Conservation (phyloP, 352 stramenopile species). For the Plasmopara muralis region DNA sequence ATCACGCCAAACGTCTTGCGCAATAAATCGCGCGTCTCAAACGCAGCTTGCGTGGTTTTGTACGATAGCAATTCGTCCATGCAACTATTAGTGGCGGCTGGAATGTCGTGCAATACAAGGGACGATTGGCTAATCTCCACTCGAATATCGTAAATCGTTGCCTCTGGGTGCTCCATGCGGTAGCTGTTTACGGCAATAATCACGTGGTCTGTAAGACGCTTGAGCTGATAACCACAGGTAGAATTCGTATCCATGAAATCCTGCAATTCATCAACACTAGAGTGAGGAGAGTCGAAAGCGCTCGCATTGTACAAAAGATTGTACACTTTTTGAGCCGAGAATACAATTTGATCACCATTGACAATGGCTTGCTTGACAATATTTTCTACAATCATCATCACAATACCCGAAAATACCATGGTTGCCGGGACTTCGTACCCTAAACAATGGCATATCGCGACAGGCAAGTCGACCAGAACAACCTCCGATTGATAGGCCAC, state of each 20-base stretch:
- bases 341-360: constrained; percentile 19
- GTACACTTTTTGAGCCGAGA: constrained; percentile 12
- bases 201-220: constrained; percentile 18
- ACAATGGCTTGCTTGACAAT: constrained; percentile 17
- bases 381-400: constrained; percentile 18
- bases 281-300: constrained; percentile 4
- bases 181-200: constrained; percentile 8
- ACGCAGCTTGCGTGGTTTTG: constrained; percentile 17
- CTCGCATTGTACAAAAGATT: constrained; percentile 8
- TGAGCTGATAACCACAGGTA: constrained; percentile 17
- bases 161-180: constrained; percentile 7
- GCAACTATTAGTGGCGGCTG: constrained; percentile 18
- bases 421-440: constrained; percentile 11
- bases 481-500: constrained; percentile 19
- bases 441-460: constrained; percentile 18
- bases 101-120: constrained; percentile 14
- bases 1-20: constrained; percentile 21
- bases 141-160: constrained; percentile 11
- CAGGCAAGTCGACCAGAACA: constrained; percentile 17
- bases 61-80: constrained; percentile 17
- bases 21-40: constrained; percentile 19
- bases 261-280: constrained; percentile 13
- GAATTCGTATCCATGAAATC: constrained; percentile 17
- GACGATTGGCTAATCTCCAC: constrained; percentile 14
- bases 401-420: constrained; percentile 12